phyloP scores from a whole-genome alignment of 192 early-diverging fungal genomes.

The Coemansia sp. region DNA sequence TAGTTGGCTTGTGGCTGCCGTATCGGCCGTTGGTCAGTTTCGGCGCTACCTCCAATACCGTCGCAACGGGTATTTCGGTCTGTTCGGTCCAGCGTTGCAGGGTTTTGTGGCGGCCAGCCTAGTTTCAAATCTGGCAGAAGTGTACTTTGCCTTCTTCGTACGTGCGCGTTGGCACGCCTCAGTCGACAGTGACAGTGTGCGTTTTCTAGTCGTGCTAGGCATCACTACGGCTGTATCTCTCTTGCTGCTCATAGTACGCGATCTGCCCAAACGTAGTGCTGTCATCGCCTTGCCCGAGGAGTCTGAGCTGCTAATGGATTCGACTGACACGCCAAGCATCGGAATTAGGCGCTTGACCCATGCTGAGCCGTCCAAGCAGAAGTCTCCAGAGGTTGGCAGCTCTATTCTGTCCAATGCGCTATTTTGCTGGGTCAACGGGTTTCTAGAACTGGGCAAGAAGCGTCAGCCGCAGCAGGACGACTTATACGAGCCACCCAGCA shows the following conservation, averaged over 20 bases:
- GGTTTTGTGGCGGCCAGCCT: constrained; percentile 2
- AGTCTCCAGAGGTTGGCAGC: constrained; percentile 25
- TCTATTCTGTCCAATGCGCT: constrained; percentile 27
- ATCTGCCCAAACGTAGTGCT: constrained; percentile 9
- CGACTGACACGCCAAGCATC: neutral
- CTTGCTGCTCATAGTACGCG: constrained; percentile 27
- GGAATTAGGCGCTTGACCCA: neutral
- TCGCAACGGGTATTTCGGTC: constrained; percentile 16
- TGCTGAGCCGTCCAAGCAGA: neutral
- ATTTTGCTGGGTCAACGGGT: constrained; percentile 31
- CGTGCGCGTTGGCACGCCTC: constrained; percentile 19
- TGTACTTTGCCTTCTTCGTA: constrained; percentile 23
- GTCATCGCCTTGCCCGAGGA: neutral
- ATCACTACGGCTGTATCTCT: neutral
- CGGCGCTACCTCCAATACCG: neutral
- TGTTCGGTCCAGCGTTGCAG: constrained; percentile 14
- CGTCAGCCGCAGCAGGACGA: constrained; percentile 25
- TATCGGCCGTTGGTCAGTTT: constrained; percentile 6
- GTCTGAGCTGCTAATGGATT: neutral
- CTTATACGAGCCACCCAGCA: constrained; percentile 12
- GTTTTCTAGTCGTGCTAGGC: neutral
- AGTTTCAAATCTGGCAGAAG: neutral
- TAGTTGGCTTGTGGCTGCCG: constrained; percentile 3
- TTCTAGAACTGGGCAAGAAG: constrained; percentile 12
- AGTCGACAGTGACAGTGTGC: neutral